A percentile compares a stretch with the other conserved stretches of the same genome.
phyloP scores from a whole-genome alignment of 371 early-diverging fungal genomes.

The Syncephalastrum monosporum region DNA sequence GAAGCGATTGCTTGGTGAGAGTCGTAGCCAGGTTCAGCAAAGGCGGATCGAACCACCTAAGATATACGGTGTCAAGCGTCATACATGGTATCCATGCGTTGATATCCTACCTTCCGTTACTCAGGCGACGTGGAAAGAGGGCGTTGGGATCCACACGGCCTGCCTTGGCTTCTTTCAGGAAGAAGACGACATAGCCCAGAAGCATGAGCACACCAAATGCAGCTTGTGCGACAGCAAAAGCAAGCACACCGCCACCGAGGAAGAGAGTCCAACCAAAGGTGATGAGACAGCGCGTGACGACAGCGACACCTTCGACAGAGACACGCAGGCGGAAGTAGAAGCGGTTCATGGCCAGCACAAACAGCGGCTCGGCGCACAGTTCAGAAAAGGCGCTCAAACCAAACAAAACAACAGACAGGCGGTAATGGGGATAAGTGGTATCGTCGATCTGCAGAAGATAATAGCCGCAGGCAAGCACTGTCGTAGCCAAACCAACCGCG shows the following conservation, averaged over 20 bases:
- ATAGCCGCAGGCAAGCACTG: slow-evolving; percentile 51
- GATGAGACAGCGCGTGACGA: slow-evolving; percentile 68
- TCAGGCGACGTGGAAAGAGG: slow-evolving; percentile 41
- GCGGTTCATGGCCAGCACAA: slow-evolving; percentile 68
- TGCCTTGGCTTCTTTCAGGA: slow-evolving; percentile 39
- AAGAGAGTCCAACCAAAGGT: slow-evolving; percentile 60
- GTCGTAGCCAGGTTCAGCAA: slow-evolving; percentile 66
- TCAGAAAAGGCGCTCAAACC: slow-evolving; percentile 75
- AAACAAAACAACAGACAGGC: slow-evolving; percentile 59
- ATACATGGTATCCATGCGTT: neutral
- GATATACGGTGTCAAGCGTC: slow-evolving; percentile 10
- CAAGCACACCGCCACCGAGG: slow-evolving; percentile 58
- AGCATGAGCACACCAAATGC: slow-evolving; percentile 59
- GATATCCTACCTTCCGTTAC: slow-evolving; percentile 30
- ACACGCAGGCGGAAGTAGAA: slow-evolving; percentile 80
- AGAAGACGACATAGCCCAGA: slow-evolving; percentile 56
- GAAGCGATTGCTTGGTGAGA: slow-evolving; percentile 81
- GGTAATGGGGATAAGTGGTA: slow-evolving; percentile 40
- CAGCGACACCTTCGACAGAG: slow-evolving; percentile 77
- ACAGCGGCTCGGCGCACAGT: slow-evolving; percentile 81
- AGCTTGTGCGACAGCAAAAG: slow-evolving; percentile 79
- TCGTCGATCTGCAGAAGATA: slow-evolving; percentile 42
- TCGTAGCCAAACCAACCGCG: slow-evolving; percentile 56
- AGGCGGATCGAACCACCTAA: slow-evolving; percentile 60
- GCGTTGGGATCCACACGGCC: slow-evolving; percentile 12